Evolutionary conservation across 345 rosid genomes (phyloP).

Genomic region (Hirschfeldia incana): DNA sequence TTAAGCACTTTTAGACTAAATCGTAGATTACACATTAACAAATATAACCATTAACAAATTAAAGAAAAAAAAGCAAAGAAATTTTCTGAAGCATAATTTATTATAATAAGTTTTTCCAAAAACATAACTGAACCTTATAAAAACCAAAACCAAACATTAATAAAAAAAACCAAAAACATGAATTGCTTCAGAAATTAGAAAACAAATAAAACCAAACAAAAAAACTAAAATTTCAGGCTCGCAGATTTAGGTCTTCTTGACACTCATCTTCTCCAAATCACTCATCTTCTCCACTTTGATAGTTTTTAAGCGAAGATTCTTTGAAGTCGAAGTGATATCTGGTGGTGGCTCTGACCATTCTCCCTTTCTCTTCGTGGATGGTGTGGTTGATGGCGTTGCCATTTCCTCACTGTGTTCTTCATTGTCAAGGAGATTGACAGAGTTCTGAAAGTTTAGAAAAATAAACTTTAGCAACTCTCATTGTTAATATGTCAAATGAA

Average conservation of each 20-base stretch:
- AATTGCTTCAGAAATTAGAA: no score
- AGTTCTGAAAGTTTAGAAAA: neutral
- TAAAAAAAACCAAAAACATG: no score
- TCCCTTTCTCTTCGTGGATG: neutral
- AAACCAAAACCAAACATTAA: no score
- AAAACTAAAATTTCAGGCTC: no score
- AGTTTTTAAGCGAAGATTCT: neutral
- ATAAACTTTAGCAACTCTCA: neutral
- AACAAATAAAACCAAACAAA: no score
- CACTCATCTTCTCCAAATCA: neutral
- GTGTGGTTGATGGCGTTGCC: neutral
- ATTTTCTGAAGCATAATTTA: no score
- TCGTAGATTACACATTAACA: no score
- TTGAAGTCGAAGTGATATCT: neutral
- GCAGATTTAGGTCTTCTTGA: neutral
- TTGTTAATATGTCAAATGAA: neutral
- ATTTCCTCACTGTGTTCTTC: neutral
- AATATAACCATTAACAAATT: no score
- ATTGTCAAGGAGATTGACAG: neutral
- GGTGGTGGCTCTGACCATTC: neutral
- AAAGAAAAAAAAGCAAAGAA: no score
- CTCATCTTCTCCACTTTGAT: neutral
- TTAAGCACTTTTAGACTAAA: no score
- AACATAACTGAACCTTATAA: no score
- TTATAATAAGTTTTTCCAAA: no score